A percentile compares a stretch with the other conserved stretches of the same genome.
phyloP scores from a whole-genome alignment of 345 rosid genomes.

The Pistacia integerrima region DNA sequence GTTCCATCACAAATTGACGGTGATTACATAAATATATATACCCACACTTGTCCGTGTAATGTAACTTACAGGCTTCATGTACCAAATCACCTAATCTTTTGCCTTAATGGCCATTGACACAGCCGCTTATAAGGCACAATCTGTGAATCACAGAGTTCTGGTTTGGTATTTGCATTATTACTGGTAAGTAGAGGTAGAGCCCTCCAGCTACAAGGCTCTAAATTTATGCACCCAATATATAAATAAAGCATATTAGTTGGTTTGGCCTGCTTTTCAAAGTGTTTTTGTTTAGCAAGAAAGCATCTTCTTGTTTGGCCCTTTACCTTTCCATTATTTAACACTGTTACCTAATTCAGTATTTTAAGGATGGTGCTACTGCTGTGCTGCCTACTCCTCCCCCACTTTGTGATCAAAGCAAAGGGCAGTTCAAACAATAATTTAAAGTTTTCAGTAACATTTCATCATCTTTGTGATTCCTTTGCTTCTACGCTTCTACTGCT shows the following conservation, averaged over 20 bases:
- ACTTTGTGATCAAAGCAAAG: not conserved
- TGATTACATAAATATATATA: no score
- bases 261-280: conserved; percentile 9
- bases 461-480: not conserved
- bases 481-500: not conserved
- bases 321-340: not conserved
- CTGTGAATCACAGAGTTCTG: not conserved
- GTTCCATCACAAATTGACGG: no score
- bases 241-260: not conserved
- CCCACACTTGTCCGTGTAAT: no score
- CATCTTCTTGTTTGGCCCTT: not conserved
- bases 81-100: no score
- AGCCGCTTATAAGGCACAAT: not conserved
- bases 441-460: not conserved
- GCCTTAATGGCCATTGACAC: not conserved
- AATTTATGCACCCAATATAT: no score
- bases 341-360: not conserved
- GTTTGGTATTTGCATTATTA: not conserved
- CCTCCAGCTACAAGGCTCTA: no score
- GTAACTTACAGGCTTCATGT: no score
- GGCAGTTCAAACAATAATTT: not conserved
- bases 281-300: not conserved
- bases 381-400: not conserved
- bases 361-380: not conserved
- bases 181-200: not conserved